A percentile compares a stretch with the other conserved stretches of the same genome.
phyloP scores from a whole-genome alignment of 768 basidiomycete species.

The Dioszegia aurantiaca region DNA sequence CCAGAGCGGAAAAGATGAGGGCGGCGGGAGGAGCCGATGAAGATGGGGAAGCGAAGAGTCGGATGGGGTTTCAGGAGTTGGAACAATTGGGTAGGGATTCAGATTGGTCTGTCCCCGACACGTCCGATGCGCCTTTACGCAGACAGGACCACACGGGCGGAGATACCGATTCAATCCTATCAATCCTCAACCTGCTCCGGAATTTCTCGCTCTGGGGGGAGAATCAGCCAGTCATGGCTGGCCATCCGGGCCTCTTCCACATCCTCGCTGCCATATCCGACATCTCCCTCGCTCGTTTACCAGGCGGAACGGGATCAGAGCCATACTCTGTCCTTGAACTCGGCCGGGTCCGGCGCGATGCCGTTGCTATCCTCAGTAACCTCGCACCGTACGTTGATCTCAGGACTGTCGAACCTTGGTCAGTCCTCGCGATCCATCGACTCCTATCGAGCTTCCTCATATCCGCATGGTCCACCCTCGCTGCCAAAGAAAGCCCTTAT shows the following conservation, averaged over 20 bases:
- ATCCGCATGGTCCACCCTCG: slow-evolving; percentile 60
- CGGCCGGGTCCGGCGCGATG: slow-evolving; percentile 72
- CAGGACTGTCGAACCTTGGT: slow-evolving; percentile 51
- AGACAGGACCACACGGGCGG: slow-evolving; percentile 59
- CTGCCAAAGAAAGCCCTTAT: slow-evolving; percentile 27
- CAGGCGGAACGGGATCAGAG: slow-evolving; percentile 53
- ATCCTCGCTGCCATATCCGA: slow-evolving; percentile 68
- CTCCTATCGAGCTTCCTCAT: slow-evolving; percentile 72
- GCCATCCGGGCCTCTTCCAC: slow-evolving; percentile 64
- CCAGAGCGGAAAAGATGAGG: slow-evolving; percentile 28
- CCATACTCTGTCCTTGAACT: slow-evolving; percentile 70
- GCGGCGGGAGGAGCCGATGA: slow-evolving; percentile 9
- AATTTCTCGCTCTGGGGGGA: slow-evolving; percentile 76
- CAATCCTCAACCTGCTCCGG: slow-evolving; percentile 74
- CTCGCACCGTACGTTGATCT: slow-evolving; percentile 60
- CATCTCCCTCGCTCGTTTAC: slow-evolving; percentile 48
- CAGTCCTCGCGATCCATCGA: slow-evolving; percentile 60
- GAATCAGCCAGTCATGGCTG: slow-evolving; percentile 66
- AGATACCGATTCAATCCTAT: slow-evolving; percentile 66
- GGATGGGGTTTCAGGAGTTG: slow-evolving; percentile 63
- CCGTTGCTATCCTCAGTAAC: slow-evolving; percentile 66
- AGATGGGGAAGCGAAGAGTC: slow-evolving; percentile 54
- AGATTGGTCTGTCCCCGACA: slow-evolving; percentile 56
- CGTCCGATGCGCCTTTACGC: not conserved
- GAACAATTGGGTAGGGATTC: slow-evolving; percentile 57